Evolutionary conservation across 2,329 filamentous ascomycete genomes (phyloP).

Genomic region (Didymella pinodella): DNA sequence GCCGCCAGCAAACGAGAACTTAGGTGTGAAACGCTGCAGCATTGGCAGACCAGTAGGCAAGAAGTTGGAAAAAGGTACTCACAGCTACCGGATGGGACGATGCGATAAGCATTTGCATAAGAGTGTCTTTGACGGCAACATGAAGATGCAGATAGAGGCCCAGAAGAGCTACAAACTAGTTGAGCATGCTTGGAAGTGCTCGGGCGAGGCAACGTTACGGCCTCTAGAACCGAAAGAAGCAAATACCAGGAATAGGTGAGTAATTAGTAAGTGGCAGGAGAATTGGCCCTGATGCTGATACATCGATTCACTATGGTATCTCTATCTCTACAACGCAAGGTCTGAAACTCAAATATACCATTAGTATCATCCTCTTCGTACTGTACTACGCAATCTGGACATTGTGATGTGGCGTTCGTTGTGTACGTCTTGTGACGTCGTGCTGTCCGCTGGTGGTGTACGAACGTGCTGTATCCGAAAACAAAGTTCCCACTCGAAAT

Average conservation of each 20-base stretch:
- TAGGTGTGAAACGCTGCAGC: not conserved
- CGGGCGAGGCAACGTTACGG: not conserved
- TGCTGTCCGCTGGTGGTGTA: not conserved
- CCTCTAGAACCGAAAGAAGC: too few species aligned
- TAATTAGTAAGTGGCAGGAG: too few species aligned
- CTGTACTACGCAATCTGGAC: not conserved
- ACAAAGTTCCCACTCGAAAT: not conserved
- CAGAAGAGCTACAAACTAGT: not conserved
- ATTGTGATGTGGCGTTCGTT: not conserved
- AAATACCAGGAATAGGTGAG: too few species aligned
- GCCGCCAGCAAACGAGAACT: not conserved
- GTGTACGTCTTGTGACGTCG: not conserved
- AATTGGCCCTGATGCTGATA: not conserved
- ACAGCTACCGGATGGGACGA: not conserved
- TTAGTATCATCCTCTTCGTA: not conserved
- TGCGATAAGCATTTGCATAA: conserved; percentile 1
- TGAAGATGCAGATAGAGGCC: not conserved
- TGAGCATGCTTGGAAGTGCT: conserved; percentile 6
- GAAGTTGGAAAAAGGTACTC: not conserved
- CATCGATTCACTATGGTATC: conserved; percentile 15
- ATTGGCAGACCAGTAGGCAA: not conserved
- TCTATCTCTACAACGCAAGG: conserved; percentile 13
- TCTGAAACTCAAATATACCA: conserved; percentile 1
- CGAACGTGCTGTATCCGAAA: conserved; percentile 10
- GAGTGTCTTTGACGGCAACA: not conserved